Percentiles rank a stretch among this genome's conserved stretches.
Conservation (phyloP, 2,329 filamentous ascomycete genomes). For the Ceratocystis smalleyi region DNA sequence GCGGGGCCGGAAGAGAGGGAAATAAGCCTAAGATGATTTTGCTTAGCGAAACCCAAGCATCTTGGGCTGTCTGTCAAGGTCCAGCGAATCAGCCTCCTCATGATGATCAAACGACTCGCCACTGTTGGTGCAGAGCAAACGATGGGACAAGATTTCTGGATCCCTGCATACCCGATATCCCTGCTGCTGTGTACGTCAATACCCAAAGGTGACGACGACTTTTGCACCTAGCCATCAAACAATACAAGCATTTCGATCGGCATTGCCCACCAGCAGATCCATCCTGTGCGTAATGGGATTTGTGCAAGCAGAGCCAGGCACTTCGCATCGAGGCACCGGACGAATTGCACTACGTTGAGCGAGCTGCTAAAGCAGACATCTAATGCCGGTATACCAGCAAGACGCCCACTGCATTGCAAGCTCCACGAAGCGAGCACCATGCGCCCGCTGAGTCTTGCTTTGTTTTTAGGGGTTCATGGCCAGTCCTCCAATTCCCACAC, state of each 20-base stretch:
- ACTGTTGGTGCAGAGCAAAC: background rate
- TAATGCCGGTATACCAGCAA: too few species aligned
- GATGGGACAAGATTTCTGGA: background rate
- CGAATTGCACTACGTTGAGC: too few species aligned
- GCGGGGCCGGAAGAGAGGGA: background rate
- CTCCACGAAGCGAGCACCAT: too few species aligned
- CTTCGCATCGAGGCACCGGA: too few species aligned
- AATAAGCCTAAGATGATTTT: background rate
- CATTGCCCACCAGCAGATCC: background rate
- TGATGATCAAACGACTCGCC: background rate
- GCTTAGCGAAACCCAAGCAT: background rate
- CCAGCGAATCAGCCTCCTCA: background rate
- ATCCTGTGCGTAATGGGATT: too few species aligned
- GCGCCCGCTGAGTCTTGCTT: background rate
- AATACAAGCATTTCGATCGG: background rate
- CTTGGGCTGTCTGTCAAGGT: background rate
- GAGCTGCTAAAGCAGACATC: too few species aligned
- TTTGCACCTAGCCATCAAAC: background rate
- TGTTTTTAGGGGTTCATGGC: background rate
- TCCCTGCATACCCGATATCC: background rate
- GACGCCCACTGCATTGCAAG: too few species aligned
- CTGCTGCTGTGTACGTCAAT: background rate
- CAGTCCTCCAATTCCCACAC: background rate
- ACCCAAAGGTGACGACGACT: constrained; percentile 1
- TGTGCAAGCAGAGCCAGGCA: too few species aligned